Base-by-base conservation (phyloP, 345 rosid genomes). In the Camelina laxa region DNA sequence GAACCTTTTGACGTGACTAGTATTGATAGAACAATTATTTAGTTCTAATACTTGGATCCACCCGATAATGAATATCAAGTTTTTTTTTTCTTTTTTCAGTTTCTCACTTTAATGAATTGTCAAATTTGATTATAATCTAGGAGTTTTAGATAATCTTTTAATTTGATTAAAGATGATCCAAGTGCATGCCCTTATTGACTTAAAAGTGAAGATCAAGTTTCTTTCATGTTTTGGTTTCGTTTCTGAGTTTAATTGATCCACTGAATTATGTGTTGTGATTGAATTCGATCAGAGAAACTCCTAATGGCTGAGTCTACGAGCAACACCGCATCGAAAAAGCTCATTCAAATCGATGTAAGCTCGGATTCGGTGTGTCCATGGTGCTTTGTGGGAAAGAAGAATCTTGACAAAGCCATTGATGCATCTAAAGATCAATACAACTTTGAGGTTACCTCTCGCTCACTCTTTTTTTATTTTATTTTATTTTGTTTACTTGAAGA, bases 341-440 rank as follows among this genome's bases (percentile, higher is more conserved):
- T 80, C 48, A 70, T 89, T 36, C 81, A 36, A 57, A 84, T 93
- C 27, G 97, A 89, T 70, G 55, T 94, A 39, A 87, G 87, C 81
- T 91, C 96, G 14, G 98, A 94, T 78, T 80, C 93, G 4, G 89
- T 94, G 44, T 91, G 96, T 60, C 93, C 96, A 7, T 91, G 95
- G 96, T 94, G 96, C 74, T 90, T 83, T 63, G 87, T 89, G 24
- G 97, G 95, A 1, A 91, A 93, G 85, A 87, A 72, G 69, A 85
- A 93, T 78, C 79, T 91, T 78, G 94, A 91, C 83, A 89, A 85
- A 77, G 96, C 96, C 39, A 81, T 91, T 65, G 88, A 88, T 78
- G 77, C 81, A 49, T 74, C 87, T 13, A 86, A 82, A 79, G 86
- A 91, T 67, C 82, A 76, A 66, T 94, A 78, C 69, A 84, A 86